phyloP scores from a whole-genome alignment of 2,329 filamentous ascomycete species.

The Nemania sp. region DNA sequence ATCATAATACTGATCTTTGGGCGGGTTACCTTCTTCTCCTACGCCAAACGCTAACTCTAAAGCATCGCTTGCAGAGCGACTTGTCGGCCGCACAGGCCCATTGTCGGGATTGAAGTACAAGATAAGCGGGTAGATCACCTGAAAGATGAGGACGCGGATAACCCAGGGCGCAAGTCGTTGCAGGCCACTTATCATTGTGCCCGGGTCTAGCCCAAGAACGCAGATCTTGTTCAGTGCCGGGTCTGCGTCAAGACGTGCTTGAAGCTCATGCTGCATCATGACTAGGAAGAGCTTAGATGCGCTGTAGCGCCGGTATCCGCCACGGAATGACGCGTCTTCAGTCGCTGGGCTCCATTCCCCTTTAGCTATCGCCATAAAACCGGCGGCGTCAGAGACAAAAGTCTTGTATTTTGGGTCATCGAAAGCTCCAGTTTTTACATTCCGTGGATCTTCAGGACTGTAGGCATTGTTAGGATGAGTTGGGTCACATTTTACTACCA shows the following conservation, averaged over 20 bases:
- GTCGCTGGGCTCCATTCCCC: constrained; percentile 30
- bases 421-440: constrained; percentile 10
- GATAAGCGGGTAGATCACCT: constrained; percentile 10
- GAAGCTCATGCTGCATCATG: constrained; percentile 39
- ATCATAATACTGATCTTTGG: constrained; percentile 13
- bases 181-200: constrained; percentile 13
- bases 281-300: constrained; percentile 35
- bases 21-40: not conserved
- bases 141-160: constrained; percentile 14
- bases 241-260: constrained; percentile 27
- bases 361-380: constrained; percentile 29
- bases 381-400: constrained; percentile 22
- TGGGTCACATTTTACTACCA: not conserved
- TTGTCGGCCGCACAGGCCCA: not conserved
- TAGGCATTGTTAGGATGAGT: not conserved
- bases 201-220: constrained; percentile 26
- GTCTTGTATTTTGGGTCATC: constrained; percentile 25
- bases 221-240: constrained; percentile 25
- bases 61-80: not conserved
- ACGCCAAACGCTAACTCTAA: not conserved
- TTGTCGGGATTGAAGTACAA: constrained; percentile 1
- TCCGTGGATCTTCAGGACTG: constrained; percentile 15
- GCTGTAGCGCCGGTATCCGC: constrained; percentile 34
- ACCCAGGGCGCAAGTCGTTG: constrained; percentile 11
- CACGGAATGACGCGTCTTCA: constrained; percentile 31